A percentile compares a stretch with the other conserved stretches of the same genome.
These are phyloP conservation scores for Ambrosiella beaveri DNA, from an alignment of 2,329 filamentous ascomycete species.

Conservation along the genomic window DNA sequence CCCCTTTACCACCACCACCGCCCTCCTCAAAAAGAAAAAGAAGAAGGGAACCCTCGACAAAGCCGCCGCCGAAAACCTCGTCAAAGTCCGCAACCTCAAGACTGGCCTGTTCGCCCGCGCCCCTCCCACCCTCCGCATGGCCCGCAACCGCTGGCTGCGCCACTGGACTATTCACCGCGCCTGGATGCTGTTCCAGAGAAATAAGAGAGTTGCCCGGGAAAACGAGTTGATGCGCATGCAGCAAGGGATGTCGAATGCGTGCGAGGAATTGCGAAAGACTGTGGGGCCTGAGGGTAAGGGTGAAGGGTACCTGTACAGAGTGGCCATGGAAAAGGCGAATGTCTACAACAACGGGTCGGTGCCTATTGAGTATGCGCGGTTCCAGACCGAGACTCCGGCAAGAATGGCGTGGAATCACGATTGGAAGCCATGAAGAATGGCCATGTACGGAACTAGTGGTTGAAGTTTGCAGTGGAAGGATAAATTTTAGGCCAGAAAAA, in stretches of 20 bases:
- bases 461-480: neutral
- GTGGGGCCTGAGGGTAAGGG: slow-evolving; percentile 38
- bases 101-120: slow-evolving; percentile 33
- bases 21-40: slow-evolving; percentile 17
- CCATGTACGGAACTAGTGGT: neutral
- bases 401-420: slow-evolving; percentile 78
- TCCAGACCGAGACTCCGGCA: slow-evolving; percentile 68
- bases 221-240: slow-evolving; percentile 62
- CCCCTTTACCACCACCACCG: slow-evolving; percentile 15
- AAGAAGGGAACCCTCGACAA: slow-evolving; percentile 17
- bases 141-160: slow-evolving; percentile 67
- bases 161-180: slow-evolving; percentile 99
- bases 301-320: slow-evolving; percentile 61
- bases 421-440: slow-evolving; percentile 49
- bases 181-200: slow-evolving; percentile 65
- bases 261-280: slow-evolving; percentile 59
- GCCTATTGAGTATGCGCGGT: slow-evolving; percentile 79
- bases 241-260: slow-evolving; percentile 67
- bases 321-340: slow-evolving; percentile 81
- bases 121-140: slow-evolving; percentile 65
- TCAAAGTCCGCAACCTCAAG: slow-evolving; percentile 26
- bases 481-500: neutral
- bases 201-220: slow-evolving; percentile 46
- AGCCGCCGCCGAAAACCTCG: slow-evolving; percentile 16
- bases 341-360: slow-evolving; percentile 55